Percentiles rank a stretch among this genome's conserved stretches.
phyloP scores from a whole-genome alignment of 345 rosid genomes.

The Citrus medica region DNA sequence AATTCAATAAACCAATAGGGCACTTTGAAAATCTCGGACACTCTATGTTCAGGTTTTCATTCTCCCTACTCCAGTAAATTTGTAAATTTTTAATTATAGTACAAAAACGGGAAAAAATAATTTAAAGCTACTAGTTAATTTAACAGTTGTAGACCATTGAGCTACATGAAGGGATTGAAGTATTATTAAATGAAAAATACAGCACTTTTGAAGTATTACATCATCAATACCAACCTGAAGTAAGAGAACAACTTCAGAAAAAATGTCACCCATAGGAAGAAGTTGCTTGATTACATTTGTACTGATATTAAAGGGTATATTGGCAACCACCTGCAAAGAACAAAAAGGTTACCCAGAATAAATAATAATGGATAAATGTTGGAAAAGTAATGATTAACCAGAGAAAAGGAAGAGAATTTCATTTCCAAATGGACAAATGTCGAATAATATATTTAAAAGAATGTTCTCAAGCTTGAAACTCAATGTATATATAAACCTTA shows the following conservation, averaged over 20 bases:
- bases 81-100: not conserved
- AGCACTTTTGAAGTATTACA: not conserved
- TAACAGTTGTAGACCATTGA: not conserved
- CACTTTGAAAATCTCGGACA: not conserved
- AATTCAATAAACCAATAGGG: not conserved
- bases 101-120: not conserved
- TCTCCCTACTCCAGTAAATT: not conserved
- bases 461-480: not conserved
- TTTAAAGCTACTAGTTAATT: not conserved
- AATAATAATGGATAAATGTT: not conserved
- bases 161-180: not conserved
- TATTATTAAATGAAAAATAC: too few species aligned
- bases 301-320: constrained; percentile 85
- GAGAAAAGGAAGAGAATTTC: not conserved
- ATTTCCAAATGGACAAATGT: not conserved
- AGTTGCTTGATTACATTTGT: constrained; percentile 77
- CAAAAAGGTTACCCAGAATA: not conserved
- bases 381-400: not conserved
- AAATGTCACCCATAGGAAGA: constrained; percentile 92
- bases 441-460: not conserved
- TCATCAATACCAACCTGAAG: constrained; percentile 55
- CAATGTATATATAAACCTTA: not conserved
- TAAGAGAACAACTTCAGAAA: constrained; percentile 84
- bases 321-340: constrained; percentile 71
- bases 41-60: not conserved